Conservation (phyloP, 2,329 filamentous ascomycete genomes). For the Orbilia quercus region DNA sequence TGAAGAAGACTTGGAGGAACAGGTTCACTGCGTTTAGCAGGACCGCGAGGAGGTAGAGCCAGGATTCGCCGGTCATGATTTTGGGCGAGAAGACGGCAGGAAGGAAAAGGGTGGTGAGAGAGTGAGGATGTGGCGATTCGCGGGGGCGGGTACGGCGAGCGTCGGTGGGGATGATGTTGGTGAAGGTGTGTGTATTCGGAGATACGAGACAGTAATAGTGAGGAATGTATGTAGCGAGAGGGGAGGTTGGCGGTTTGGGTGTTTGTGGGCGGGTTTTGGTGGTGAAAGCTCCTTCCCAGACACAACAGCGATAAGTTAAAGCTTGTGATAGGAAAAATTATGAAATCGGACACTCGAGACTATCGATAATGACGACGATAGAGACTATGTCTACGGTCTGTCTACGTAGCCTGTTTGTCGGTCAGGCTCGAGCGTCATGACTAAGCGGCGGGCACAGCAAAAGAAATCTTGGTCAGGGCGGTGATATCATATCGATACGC, state of each 20-base stretch:
- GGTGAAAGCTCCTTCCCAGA: conserved; percentile 14
- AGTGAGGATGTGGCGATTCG: neutral
- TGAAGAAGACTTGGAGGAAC: conserved; percentile 99
- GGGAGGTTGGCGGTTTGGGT: conserved; percentile 14
- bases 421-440: neutral
- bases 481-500: conserved; percentile 5
- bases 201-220: no score
- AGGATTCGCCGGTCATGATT: conserved; percentile 98
- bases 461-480: neutral
- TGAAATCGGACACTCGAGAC: neutral
- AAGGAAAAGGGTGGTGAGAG: conserved; percentile 7
- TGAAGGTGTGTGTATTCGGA: neutral
- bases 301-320: neutral
- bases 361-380: conserved; percentile 1
- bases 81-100: conserved; percentile 2
- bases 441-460: neutral
- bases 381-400: neutral
- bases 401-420: conserved; percentile 24
- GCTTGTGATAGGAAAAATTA: conserved; percentile 25
- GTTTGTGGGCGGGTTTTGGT: conserved; percentile 28
- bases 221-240: neutral
- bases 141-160: neutral
- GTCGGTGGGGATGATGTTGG: neutral
- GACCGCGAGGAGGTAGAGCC: conserved; percentile 97
- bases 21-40: conserved; percentile 99